These are phyloP conservation scores for rapeseed (Brassica napus) DNA, from an alignment of 345 rosid genomes.

Conservation along the genomic window DNA sequence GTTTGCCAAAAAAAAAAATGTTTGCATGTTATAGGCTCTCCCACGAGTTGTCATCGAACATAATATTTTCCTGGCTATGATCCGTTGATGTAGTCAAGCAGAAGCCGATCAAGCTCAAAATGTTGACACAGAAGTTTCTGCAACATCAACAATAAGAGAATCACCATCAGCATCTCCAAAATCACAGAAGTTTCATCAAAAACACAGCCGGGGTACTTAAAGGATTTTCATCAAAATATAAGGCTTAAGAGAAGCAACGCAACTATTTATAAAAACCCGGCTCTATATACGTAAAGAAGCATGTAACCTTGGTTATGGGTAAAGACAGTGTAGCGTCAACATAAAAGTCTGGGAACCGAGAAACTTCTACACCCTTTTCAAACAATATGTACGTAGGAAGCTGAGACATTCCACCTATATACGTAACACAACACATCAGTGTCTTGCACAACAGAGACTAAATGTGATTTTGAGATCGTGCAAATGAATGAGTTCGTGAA, in stretches of 20 bases:
- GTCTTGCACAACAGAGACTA: background rate
- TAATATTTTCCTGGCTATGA: conserved; percentile 38
- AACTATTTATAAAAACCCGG: background rate
- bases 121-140: conserved; percentile 72
- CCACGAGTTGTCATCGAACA: background rate
- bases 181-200: conserved; percentile 59
- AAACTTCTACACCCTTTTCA: conserved; percentile 72
- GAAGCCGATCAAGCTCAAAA: conserved; percentile 79
- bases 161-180: conserved; percentile 42
- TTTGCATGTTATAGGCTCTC: background rate
- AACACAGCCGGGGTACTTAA: background rate
- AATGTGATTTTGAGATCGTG: background rate
- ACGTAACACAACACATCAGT: conserved; percentile 25
- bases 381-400: conserved; percentile 86
- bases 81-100: conserved; percentile 68
- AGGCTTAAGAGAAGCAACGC: background rate
- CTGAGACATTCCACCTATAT: conserved; percentile 67
- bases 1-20: background rate
- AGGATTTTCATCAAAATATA: background rate
- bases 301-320: conserved; percentile 68
- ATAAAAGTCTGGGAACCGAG: conserved; percentile 76
- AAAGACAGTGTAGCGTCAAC: conserved; percentile 61
- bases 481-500: background rate
- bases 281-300: conserved; percentile 7
- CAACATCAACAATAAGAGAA: conserved; percentile 34